These are phyloP conservation scores for Boletellus emodensis DNA, from an alignment of 768 basidiomycete genomes.

Conservation along the genomic window DNA sequence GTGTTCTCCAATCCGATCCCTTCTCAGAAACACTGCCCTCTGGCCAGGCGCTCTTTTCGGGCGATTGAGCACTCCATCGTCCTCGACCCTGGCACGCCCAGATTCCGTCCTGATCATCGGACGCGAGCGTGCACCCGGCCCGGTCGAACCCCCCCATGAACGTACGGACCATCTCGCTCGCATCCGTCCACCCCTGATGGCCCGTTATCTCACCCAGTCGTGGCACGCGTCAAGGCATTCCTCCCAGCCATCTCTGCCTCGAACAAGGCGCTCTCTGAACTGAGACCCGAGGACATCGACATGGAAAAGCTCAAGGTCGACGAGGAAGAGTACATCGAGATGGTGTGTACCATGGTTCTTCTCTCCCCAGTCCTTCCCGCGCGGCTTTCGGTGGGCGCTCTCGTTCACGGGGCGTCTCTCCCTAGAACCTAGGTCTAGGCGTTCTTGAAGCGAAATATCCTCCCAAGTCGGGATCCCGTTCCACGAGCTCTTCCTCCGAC, in stretches of 20 bases:
- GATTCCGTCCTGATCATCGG: slow-evolving; percentile 34
- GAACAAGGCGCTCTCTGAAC: slow-evolving; percentile 48
- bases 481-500: slow-evolving; percentile 14
- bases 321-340: slow-evolving; percentile 58
- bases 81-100: slow-evolving; percentile 12
- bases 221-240: slow-evolving; percentile 63
- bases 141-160: slow-evolving; percentile 43
- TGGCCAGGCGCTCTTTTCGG: slow-evolving; percentile 39
- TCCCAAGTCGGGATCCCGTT: slow-evolving; percentile 15
- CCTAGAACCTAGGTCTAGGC: slow-evolving; percentile 61
- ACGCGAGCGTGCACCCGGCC: slow-evolving; percentile 27
- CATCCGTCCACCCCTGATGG: slow-evolving; percentile 3
- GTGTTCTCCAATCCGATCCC: neutral
- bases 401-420: neutral
- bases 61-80: slow-evolving; percentile 31
- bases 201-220: slow-evolving; percentile 39
- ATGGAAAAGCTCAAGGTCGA: slow-evolving; percentile 58
- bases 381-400: neutral
- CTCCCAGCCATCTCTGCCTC: slow-evolving; percentile 65
- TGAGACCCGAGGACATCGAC: slow-evolving; percentile 57
- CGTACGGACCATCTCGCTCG: slow-evolving; percentile 34
- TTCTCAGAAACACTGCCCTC: neutral
- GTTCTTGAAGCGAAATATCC: slow-evolving; percentile 44
- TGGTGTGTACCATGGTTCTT: slow-evolving; percentile 39
- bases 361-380: neutral